Base-by-base conservation (phyloP, 352 stramenopile species). In the Phytophthora parvispora region DNA sequence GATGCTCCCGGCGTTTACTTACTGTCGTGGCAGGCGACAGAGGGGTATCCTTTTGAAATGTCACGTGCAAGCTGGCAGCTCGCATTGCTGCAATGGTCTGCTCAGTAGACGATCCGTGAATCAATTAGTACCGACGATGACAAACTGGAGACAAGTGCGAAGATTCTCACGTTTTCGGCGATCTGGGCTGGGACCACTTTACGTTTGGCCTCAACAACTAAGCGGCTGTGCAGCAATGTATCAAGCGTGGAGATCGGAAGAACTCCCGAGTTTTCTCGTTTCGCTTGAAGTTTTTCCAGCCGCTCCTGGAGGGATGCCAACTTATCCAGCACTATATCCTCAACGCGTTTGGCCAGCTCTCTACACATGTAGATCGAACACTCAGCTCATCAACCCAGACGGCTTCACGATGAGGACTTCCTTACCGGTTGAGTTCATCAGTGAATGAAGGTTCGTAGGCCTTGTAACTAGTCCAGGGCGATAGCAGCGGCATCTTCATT, bases 151-250 rank as follows among this genome's bases (percentile, higher is more conserved):
- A 27, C 34, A 5, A 51, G 27, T 38, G 22, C 34, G 18, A 29
- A 2, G 4, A 3, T 3, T 18, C 67, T 25, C 58, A 93, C 84
- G 22, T 90, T 77, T n/a, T 76, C 67, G 4, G 69, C 56, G 58
- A 92, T 75, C 22, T 70, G 60, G 16, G 66, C 57, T 22, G 86
- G 54, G 32, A 90, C 36, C 42, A 94, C 76, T 7, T 76, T 76
- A 24, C 83, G 83, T 31, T 90, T 91, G 25, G 84, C 87, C 60
- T 92, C 81, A 45, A 94, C 83, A 7, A 90, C 66, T 8, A 94
- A 58, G 1, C 73, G 80, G 32, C 65, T 88, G 18, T 92, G 81
- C 0, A 92, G 68, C 9, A 91, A 57, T n/a, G 80, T 83, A 2
- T 64, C 59, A 5, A 71, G 75, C 5, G 84, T 84, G 16, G 60